These are phyloP conservation scores for Trichocladium antarcticum DNA, from an alignment of 495 filamentous ascomycete genomes.

Conservation along the genomic window DNA sequence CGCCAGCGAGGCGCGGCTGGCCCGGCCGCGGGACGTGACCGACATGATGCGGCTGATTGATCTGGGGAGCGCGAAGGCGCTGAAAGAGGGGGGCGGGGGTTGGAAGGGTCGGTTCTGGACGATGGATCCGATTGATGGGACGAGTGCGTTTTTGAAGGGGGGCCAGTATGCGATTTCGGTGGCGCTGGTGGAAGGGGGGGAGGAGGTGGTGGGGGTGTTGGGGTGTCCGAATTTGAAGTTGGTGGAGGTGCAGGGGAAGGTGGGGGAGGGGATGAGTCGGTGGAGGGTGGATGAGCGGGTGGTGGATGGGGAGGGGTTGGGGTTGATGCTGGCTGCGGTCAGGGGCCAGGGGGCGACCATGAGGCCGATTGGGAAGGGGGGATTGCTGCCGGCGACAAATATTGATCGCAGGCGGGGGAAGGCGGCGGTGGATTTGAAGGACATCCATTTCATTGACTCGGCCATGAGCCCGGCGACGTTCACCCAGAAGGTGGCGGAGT, in stretches of 20 bases:
- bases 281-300: constrained; percentile 35
- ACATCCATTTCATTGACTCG: constrained; percentile 41
- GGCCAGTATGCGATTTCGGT: constrained; percentile 51
- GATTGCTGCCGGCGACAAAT: constrained; percentile 20
- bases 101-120: constrained; percentile 46
- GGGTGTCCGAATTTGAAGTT: constrained; percentile 47
- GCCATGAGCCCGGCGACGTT: constrained; percentile 31
- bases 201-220: constrained; percentile 43
- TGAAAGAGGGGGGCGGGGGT: constrained; percentile 19
- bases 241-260: not conserved
- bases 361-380: constrained; percentile 32
- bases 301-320: constrained; percentile 40
- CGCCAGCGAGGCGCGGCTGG: constrained; percentile 30
- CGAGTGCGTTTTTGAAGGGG: constrained; percentile 43
- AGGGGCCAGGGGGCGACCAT: constrained; percentile 41
- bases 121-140: constrained; percentile 53
- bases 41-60: constrained; percentile 49
- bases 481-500: constrained; percentile 30
- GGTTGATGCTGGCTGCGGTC: constrained; percentile 43
- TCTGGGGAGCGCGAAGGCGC: constrained; percentile 33
- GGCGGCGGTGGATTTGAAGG: constrained; percentile 18
- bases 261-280: too few relatives aligned
- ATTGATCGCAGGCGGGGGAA: constrained; percentile 16
- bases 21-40: constrained; percentile 28
- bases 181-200: constrained; percentile 39